Conservation (phyloP, 2,329 filamentous ascomycete genomes). For the Scedosporium aurantiacum region DNA sequence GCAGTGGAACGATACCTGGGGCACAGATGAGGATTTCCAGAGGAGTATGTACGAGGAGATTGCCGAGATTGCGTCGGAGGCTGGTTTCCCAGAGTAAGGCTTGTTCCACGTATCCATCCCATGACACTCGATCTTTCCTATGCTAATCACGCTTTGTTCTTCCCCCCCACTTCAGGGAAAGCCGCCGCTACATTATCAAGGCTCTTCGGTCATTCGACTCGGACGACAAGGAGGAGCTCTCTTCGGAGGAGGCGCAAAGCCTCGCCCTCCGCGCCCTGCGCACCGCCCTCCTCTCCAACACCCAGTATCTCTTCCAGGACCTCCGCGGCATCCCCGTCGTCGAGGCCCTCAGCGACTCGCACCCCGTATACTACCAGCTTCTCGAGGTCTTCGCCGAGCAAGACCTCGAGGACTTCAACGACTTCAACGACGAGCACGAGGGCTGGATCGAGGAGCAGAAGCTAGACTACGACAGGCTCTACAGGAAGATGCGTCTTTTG, state of each 20-base stretch:
- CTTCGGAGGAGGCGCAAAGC: constrained; percentile 48
- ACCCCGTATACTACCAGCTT: constrained; percentile 78
- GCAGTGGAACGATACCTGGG: constrained; percentile 73
- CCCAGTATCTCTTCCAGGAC: constrained; percentile 64
- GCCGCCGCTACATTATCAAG: constrained; percentile 58
- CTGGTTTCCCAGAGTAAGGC: constrained; percentile 64
- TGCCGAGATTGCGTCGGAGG: constrained; percentile 67
- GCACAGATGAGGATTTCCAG: constrained; percentile 68
- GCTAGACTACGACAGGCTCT: constrained; percentile 61
- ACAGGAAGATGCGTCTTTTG: constrained; percentile 92
- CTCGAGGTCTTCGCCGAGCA: constrained; percentile 94
- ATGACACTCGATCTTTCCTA: neutral
- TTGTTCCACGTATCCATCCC: neutral
- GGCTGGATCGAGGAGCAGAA: constrained; percentile 71
- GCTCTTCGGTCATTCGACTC: constrained; percentile 50
- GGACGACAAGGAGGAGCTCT: constrained; percentile 41
- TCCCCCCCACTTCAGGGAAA: constrained; percentile 27
- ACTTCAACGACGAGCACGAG: constrained; percentile 86
- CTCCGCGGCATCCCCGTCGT: constrained; percentile 73
- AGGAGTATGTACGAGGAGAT: constrained; percentile 78
- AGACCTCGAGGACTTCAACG: constrained; percentile 87
- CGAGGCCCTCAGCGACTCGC: constrained; percentile 75
- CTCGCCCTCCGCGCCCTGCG: constrained; percentile 47
- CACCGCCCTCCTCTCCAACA: constrained; percentile 40
- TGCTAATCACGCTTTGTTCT: constrained; percentile 4